Conservation (phyloP, 768 basidiomycete genomes). For the Trametes maxima region DNA sequence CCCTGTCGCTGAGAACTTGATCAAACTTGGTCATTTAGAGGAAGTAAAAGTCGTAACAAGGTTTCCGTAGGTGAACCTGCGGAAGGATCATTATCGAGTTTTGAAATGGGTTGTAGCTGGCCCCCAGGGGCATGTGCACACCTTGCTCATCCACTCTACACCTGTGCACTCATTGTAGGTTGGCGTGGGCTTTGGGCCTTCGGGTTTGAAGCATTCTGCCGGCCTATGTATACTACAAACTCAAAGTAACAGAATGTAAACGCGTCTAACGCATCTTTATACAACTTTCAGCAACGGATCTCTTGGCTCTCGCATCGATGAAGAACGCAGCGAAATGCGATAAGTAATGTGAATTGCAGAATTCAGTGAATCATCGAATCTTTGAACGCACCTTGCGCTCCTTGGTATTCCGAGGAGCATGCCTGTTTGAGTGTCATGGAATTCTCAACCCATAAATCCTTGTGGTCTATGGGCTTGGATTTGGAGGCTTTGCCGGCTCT, state of each 20-base stretch:
- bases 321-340: constrained; percentile 81
- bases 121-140: constrained; percentile 34
- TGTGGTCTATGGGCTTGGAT: constrained; percentile 43
- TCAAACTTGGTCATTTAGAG: constrained; percentile 84
- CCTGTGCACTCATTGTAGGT: constrained; percentile 46
- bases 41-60: constrained; percentile 85
- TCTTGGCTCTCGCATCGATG: constrained; percentile 79
- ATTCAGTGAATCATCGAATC: constrained; percentile 83
- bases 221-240: constrained; percentile 25
- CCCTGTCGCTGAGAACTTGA: constrained; percentile 55
- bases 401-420: constrained; percentile 75
- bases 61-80: constrained; percentile 84
- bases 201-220: constrained; percentile 41
- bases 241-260: constrained; percentile 26
- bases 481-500: constrained; percentile 41
- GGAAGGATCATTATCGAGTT: constrained; percentile 71
- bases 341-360: constrained; percentile 85
- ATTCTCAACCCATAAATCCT: constrained; percentile 47
- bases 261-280: constrained; percentile 24
- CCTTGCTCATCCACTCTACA: constrained; percentile 42
- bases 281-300: constrained; percentile 35
- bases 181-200: constrained; percentile 24
- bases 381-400: constrained; percentile 82
- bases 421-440: constrained; percentile 77
- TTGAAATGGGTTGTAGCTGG: constrained; percentile 27